Evolutionary conservation across 768 basidiomycete genomes (phyloP), one percentile per base, ranked within the genome.

Genomic region (Lentinula edodes): DNA sequence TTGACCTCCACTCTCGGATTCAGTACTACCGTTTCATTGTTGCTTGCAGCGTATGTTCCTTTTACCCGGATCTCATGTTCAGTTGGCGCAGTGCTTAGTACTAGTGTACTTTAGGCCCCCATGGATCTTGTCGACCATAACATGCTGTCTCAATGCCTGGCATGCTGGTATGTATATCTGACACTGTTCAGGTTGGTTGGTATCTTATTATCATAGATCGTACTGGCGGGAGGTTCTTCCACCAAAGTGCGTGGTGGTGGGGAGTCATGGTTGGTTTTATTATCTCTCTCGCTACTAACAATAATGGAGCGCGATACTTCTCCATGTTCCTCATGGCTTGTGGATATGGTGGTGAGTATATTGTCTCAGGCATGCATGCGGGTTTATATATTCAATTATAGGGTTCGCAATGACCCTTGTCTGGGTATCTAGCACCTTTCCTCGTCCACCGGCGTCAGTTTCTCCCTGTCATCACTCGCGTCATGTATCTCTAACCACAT

Each of bases 351-450:
- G 79, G 80, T 74, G 43, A 32, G 71, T 61, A 46, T n/a, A 12
- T 23, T 9, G 15, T 9, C 28, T 43, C 5, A 32, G n/a, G 16
- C 28, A 32, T 39, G 7, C 15, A 28, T 12, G 16, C 23, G 34
- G 36, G n/a, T 39, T 34, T 10, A 42, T 20, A 7, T n/a, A 38
- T 41, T 20, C n/a, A 10, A 48, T 32, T 6, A 50, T 53, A 53
- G 78, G 77, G 15, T 76, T 74, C 55, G 72, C 78, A 5, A 64
- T 80, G 41, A 83, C 78, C 0, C 67, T 83, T 18, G 85, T 86
- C 1, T 88, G 87, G 87, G 81, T 86, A 6, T 80, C 84, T 0
- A 87, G 86, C 63, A 75, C 79, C 1, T 70, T 87, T 42, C 82
- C 85, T 15, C 78, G 87, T 3, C 86, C 87, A 36, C 86, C 86